A percentile compares a stretch with the other conserved stretches of the same genome.
Conservation (phyloP, 306 rosid genomes). For the Citrullus mucosospermus region DNA sequence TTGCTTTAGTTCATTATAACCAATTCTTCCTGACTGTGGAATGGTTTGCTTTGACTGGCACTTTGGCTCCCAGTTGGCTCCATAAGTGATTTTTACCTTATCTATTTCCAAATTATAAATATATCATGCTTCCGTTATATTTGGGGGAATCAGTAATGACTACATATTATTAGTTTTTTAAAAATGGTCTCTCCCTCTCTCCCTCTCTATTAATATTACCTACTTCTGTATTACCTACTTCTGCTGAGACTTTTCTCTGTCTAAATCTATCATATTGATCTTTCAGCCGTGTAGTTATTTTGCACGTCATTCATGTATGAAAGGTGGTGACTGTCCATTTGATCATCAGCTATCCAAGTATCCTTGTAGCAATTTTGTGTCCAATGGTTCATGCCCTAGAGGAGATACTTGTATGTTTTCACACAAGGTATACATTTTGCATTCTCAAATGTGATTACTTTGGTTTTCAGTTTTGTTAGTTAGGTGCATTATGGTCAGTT, state of each 20-base stretch:
- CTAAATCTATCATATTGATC: conserved; percentile 4
- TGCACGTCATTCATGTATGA: conserved; percentile 71
- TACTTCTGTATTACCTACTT: background rate
- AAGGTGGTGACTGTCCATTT: conserved; percentile 81
- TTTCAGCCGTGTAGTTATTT: conserved; percentile 71
- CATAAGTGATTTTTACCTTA: background rate
- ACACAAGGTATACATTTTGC: conserved; percentile 51
- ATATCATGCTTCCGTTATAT: background rate
- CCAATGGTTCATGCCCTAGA: conserved; percentile 58
- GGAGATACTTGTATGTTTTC: conserved; percentile 62
- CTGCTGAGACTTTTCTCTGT: background rate
- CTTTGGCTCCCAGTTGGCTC: background rate
- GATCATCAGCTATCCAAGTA: conserved; percentile 80
- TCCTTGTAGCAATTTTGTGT: conserved; percentile 52
- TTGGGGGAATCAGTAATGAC: background rate
- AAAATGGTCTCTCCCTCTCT: background rate
- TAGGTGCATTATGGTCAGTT: background rate
- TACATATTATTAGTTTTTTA: background rate
- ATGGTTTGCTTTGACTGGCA: background rate
- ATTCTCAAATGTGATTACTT: conserved; percentile 1
- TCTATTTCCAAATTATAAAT: background rate
- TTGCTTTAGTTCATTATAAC: background rate
- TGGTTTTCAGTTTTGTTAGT: background rate
- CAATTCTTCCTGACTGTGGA: background rate
- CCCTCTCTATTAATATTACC: background rate